phyloP scores from a whole-genome alignment of 495 filamentous ascomycete genomes.

The Pseudevernia furfuracea region DNA sequence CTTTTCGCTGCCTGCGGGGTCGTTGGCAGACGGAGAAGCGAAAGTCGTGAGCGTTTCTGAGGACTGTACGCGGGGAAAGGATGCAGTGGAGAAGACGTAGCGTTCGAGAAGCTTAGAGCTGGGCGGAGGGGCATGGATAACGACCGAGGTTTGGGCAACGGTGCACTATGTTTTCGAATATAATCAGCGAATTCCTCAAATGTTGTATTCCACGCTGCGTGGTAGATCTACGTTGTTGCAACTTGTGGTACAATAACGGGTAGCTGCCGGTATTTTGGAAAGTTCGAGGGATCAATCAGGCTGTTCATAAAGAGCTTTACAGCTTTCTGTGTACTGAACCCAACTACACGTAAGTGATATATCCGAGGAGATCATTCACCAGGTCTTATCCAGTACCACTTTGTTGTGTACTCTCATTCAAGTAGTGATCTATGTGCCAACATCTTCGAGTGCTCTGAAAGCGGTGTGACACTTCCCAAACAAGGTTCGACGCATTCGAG shows the following conservation, averaged over 20 bases:
- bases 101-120: slow-evolving; percentile 60
- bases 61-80: slow-evolving; percentile 58
- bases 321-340: not conserved
- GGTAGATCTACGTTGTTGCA: not conserved
- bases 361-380: not conserved
- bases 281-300: not conserved
- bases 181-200: not conserved
- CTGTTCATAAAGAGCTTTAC: not conserved
- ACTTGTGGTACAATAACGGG: not conserved
- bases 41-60: slow-evolving; percentile 36
- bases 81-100: slow-evolving; percentile 74
- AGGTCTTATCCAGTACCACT: not conserved
- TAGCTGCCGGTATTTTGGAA: not conserved
- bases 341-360: not conserved
- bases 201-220: not conserved
- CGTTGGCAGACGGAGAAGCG: slow-evolving; percentile 29
- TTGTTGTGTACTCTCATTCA: not conserved
- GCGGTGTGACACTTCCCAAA: not conserved
- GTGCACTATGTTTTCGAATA: slow-evolving; percentile 32
- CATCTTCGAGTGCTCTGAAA: not conserved
- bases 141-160: slow-evolving; percentile 65
- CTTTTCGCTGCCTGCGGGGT: slow-evolving; percentile 15
- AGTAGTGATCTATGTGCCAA: not conserved
- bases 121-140: slow-evolving; percentile 54
- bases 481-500: not conserved